Evolutionary conservation across 108 stramenopile genomes (phyloP).

Genomic region (Skeletonema menzelii): DNA sequence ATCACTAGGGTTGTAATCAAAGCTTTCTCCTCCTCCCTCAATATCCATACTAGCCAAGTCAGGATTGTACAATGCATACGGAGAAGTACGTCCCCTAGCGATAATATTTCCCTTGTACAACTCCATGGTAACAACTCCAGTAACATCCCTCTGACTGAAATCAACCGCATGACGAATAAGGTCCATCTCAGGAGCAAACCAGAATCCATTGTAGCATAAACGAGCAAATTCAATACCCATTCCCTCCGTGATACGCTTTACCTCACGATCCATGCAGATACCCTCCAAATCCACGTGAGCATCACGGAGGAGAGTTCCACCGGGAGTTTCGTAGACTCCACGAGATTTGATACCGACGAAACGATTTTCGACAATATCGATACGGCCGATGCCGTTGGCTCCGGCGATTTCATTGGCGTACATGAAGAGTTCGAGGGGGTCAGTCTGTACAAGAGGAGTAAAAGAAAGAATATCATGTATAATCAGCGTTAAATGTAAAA

Average conservation of each 20-base stretch:
- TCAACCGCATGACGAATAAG: conserved; percentile 89
- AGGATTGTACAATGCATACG: conserved; percentile 94
- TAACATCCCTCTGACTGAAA: conserved; percentile 90
- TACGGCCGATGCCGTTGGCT: conserved; percentile 95
- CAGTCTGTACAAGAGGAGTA: conserved; percentile 45
- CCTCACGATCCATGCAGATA: conserved; percentile 97
- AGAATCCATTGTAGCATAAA: conserved; percentile 99
- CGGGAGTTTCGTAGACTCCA: conserved; percentile 99
- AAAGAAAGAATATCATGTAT: not conserved
- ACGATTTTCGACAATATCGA: conserved; percentile 99
- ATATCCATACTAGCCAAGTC: conserved; percentile 99
- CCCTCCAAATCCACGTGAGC: conserved; percentile 98
- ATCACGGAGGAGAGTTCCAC: conserved; percentile 92
- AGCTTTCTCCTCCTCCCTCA: conserved; percentile 94
- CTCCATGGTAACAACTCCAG: conserved; percentile 87
- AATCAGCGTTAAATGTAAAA: too few relatives aligned
- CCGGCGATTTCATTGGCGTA: conserved; percentile 98
- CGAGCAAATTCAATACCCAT: conserved; percentile 91
- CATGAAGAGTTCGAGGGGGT: conserved; percentile 93
- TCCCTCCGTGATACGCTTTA: conserved; percentile 95
- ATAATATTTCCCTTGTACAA: conserved; percentile 97
- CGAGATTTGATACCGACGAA: conserved; percentile 99
- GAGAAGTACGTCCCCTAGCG: conserved; percentile 78
- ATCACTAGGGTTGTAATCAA: conserved; percentile 98
- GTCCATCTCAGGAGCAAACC: conserved; percentile 99